Evolutionary conservation across 2,329 filamentous ascomycete species (phyloP), one percentile per base, ranked within the genome.

Genomic region (Chaetomiaceae sp.): DNA sequence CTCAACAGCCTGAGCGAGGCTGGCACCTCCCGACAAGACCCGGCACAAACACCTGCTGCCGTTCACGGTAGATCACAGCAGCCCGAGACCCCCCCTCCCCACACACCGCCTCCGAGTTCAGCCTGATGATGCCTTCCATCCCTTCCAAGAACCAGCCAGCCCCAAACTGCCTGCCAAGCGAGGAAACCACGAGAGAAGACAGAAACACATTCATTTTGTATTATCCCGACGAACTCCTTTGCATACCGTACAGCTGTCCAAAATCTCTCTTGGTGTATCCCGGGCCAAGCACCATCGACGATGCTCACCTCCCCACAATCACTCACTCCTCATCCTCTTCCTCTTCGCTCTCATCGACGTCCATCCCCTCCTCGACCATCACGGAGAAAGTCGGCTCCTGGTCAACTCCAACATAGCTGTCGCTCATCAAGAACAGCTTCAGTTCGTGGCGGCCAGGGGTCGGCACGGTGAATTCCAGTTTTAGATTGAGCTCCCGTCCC

Each of bases 401-500:
- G 73, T 99, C 95, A 48, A 99, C 90, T 23, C 94, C 94, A 32
- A 96, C 81, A 69, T 99, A 99, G 69, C 89, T 92, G 73, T 99
- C 94, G 68, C 91, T 94, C 87, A 99, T 96, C 67, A 99, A 75
- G 73, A 89, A 96, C 59, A 97, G 75, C 69, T 92, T 96, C 66
- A 99, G 72, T 55, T 91, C 84, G 69, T 96, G 89, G 66, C 90
- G 81, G 46, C 94, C 94, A 23, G 89, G 80, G 57, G 82, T 84
- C 21, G 89, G 90, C 48, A 97, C 87, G 23, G 90, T 89, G 69
- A 91, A 95, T 72, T 97, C 91, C 58, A 99, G 75, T 66, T 83
- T 84, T 53, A 90, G 80, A 65, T 89, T 86, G 63, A 96, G 73
- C 66, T 87, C 85, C 62, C 81, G 81, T 36, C 85, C 87, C 58